phyloP scores from a whole-genome alignment of 139 green algal genomes.

The Nannochloris sp. region DNA sequence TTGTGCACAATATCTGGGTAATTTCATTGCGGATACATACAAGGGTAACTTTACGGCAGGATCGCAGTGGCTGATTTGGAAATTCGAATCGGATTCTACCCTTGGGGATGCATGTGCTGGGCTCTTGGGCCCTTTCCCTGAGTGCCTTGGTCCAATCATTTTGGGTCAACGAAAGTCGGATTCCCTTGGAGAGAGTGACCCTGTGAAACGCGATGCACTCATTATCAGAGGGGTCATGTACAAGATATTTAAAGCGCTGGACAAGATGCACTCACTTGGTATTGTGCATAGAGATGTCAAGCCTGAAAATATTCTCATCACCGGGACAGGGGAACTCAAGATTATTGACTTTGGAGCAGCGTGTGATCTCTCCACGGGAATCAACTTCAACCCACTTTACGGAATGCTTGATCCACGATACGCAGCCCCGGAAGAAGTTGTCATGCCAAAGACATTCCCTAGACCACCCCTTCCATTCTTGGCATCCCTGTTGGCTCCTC shows the following conservation, averaged over 20 bases:
- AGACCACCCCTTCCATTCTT: conserved; percentile 49
- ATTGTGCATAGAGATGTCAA: conserved; percentile 89
- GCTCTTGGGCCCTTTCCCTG: conserved; percentile 55
- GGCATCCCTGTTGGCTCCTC: conserved; percentile 58
- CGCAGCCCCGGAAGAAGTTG: conserved; percentile 75
- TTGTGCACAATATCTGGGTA: conserved; percentile 29
- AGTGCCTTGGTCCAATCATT: conserved; percentile 51
- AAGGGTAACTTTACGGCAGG: conserved; percentile 55
- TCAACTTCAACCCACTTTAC: conserved; percentile 85
- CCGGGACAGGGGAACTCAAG: conserved; percentile 59
- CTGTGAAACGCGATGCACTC: conserved; percentile 40
- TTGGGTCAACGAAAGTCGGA: conserved; percentile 31
- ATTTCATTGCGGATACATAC: conserved; percentile 36
- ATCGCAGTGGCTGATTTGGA: conserved; percentile 85
- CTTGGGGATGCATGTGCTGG: conserved; percentile 59
- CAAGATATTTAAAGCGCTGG: conserved; percentile 29
- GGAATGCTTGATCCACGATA: conserved; percentile 88
- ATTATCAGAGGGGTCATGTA: conserved; percentile 56
- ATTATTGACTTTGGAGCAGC: conserved; percentile 90
- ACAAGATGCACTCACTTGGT: conserved; percentile 63
- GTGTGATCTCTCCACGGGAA: conserved; percentile 79
- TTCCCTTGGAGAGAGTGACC: conserved; percentile 1
- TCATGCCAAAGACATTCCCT: conserved; percentile 76
- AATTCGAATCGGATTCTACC: conserved; percentile 82
- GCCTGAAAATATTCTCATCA: conserved; percentile 80